Evolutionary conservation across 2,329 filamentous ascomycete genomes (phyloP).

Genomic region (Exophiala lecanii-corni): DNA sequence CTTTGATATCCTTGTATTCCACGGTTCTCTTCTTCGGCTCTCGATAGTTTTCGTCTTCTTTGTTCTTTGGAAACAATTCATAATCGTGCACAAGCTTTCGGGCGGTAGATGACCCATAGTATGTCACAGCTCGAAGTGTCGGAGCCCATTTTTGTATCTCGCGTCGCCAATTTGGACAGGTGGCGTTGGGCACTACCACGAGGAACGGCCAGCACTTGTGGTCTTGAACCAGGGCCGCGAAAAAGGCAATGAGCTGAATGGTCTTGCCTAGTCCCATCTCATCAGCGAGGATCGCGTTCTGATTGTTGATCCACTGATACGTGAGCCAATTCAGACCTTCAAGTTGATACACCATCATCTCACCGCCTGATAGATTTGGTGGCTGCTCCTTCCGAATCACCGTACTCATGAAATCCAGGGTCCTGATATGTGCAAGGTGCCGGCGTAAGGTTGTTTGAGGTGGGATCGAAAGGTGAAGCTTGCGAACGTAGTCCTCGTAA

Average conservation of each 20-base stretch:
- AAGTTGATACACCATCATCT: conserved; percentile 89
- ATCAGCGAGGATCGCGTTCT: conserved; percentile 88
- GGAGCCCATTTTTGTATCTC: conserved; percentile 95
- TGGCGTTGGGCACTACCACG: conserved; percentile 89
- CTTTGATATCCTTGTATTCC: conserved; percentile 61
- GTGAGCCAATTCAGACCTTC: conserved; percentile 95
- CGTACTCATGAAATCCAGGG: conserved; percentile 59
- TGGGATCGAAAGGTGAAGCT: conserved; percentile 66
- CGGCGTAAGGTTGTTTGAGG: conserved; percentile 54
- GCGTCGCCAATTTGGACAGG: conserved; percentile 94
- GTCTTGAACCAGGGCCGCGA: conserved; percentile 67
- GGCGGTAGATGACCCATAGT: conserved; percentile 72
- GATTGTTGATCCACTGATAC: conserved; percentile 75
- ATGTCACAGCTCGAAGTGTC: conserved; percentile 80
- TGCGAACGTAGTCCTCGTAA: conserved; percentile 80
- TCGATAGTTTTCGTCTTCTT: conserved; percentile 32
- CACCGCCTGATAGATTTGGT: conserved; percentile 65
- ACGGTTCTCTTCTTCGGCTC: conserved; percentile 17
- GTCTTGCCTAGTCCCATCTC: conserved; percentile 99
- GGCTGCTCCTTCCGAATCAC: conserved; percentile 70
- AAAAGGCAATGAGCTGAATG: conserved; percentile 80
- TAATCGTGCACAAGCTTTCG: conserved; percentile 74
- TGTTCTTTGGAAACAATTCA: conserved; percentile 70
- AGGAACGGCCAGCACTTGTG: conserved; percentile 84
- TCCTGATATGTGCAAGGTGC: conserved; percentile 64